Evolutionary conservation across 2,329 filamentous ascomycete genomes (phyloP).

Genomic region (Botrytis sinoallii): DNA sequence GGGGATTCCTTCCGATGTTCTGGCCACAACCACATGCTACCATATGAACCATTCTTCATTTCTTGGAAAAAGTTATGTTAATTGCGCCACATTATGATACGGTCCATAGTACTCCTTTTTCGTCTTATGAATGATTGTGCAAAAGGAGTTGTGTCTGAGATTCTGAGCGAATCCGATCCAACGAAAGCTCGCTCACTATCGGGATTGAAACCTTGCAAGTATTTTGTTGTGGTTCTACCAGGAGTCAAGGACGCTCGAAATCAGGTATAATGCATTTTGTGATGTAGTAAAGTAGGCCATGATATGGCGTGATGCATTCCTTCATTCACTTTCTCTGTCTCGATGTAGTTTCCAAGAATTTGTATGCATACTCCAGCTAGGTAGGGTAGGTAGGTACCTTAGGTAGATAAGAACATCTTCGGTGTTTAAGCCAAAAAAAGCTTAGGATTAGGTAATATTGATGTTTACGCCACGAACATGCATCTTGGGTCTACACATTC

Average conservation of each 20-base stretch:
- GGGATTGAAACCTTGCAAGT: neutral
- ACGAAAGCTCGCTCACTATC: neutral
- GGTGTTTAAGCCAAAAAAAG: neutral
- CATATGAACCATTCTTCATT: neutral
- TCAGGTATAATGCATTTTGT: neutral
- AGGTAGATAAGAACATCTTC: neutral
- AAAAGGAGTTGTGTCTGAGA: neutral
- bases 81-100: neutral
- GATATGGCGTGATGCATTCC: neutral
- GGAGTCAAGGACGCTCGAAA: neutral
- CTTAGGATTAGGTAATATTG: neutral
- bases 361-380: neutral
- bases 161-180: neutral
- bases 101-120: neutral
- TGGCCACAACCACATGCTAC: constrained; percentile 13
- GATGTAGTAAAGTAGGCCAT: neutral
- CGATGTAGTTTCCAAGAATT: neutral
- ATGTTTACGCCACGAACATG: neutral
- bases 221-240: neutral
- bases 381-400: too few species aligned
- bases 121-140: neutral
- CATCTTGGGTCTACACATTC: neutral
- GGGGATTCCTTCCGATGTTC: constrained; percentile 10
- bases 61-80: neutral
- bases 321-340: neutral